Base-by-base conservation (phyloP, 2,329 filamentous ascomycete genomes). In the Penicillium nordicum region DNA sequence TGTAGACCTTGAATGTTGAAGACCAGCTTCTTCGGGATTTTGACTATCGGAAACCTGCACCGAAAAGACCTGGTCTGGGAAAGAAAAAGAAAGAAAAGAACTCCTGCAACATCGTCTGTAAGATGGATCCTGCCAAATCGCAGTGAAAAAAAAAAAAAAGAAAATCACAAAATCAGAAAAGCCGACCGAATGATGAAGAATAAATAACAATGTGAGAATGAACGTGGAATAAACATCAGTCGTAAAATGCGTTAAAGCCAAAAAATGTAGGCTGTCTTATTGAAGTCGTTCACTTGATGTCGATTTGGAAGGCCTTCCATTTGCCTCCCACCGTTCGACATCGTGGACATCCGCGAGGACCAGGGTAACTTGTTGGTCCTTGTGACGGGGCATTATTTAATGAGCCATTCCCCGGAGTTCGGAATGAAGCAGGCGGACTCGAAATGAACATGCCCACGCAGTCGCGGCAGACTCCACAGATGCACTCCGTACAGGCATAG, bases 401-500 rank as follows among this genome's bases (percentile, higher is more conserved):
- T 10, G 40, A 37, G 1, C 64, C 65, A 48, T 69, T 70, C 2
- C 64, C 66, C 4, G 68, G 67, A 48, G 71, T 76, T 18, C 72
- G 61, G 53, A 75, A 74, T 1, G 72, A 70, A 16, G 71, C 65
- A 0, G 75, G 70, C 21, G 76, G 74, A 57, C 75, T 76, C 59
- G 71, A 69, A 50, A 77, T 73, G 63, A 78, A 77, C 69, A 75
- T 70, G 52, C 70, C 68, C 56, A 97, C 91, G 68, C 93, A 97
- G 57, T 91, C 86, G 61, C 88, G 85, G 74, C 94, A 97, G 48
- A 97, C 83, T 16, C 92, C 93, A 71, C 91, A 96, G 61, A 97
- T 96, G 73, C 94, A 97, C 74, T 97, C 92, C 1, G 92, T 96
- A 73, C 93, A 97, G 23, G 93, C 93, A 69, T 92, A 97, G 34